Conservation (phyloP, 2,329 filamentous ascomycete genomes). For the Claviceps fusiformis region DNA sequence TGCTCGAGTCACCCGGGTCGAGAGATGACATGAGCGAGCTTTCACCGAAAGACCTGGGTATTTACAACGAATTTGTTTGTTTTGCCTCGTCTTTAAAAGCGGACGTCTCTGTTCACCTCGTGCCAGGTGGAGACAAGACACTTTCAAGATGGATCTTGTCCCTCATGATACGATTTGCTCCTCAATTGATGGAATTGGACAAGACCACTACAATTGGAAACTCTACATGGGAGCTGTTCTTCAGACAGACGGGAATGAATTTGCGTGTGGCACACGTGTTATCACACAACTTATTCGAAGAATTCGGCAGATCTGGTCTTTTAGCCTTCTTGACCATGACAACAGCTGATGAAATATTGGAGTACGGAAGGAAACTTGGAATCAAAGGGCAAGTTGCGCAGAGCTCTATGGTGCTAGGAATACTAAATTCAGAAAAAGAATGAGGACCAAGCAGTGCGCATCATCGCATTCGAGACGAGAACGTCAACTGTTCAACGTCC, state of each 20-base stretch:
- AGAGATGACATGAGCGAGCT: constrained; percentile 28
- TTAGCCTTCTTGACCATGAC: constrained; percentile 19
- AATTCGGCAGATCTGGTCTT: constrained; percentile 16
- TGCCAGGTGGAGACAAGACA: constrained; percentile 35
- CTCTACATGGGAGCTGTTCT: constrained; percentile 25
- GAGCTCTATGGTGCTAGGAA: not conserved
- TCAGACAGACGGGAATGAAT: constrained; percentile 23
- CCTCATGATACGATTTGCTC: constrained; percentile 33
- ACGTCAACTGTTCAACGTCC: not conserved
- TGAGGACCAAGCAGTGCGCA: not conserved
- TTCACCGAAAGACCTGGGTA: constrained; percentile 26
- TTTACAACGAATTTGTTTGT: constrained; percentile 35
- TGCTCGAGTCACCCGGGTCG: constrained; percentile 38
- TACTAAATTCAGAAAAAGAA: not conserved
- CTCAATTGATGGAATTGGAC: constrained; percentile 14
- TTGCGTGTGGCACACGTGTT: constrained; percentile 23
- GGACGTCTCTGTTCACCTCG: constrained; percentile 28
- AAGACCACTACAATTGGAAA: constrained; percentile 25
- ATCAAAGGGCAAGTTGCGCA: constrained; percentile 11
- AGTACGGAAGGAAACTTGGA: constrained; percentile 16
- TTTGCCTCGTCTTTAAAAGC: constrained; percentile 31
- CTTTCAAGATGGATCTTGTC: constrained; percentile 42
- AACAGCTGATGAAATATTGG: constrained; percentile 10
- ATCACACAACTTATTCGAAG: constrained; percentile 13
- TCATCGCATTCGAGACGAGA: not conserved